Conservation (phyloP, 768 basidiomycete genomes). For the Leccinum variicolor region DNA sequence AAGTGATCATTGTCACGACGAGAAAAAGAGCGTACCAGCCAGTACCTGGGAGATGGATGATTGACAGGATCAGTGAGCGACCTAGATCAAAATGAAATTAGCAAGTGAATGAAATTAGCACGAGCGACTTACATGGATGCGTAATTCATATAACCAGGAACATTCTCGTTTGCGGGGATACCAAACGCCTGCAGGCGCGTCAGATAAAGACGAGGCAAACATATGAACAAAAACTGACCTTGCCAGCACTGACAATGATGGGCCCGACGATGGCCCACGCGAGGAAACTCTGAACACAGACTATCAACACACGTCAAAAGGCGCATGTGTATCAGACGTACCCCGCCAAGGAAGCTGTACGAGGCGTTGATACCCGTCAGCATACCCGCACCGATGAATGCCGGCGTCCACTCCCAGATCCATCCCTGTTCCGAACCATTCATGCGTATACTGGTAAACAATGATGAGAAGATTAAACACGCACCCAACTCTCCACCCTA, state of each 20-base stretch:
- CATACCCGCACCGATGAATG: slow-evolving; percentile 62
- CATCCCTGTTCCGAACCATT: slow-evolving; percentile 32
- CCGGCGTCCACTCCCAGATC: slow-evolving; percentile 39
- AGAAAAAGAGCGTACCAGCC: slow-evolving; percentile 34
- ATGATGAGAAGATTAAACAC: slow-evolving; percentile 23
- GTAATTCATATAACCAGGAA: slow-evolving; percentile 27
- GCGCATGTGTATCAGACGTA: slow-evolving; percentile 22
- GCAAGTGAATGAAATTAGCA: background rate
- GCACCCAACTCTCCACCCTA: slow-evolving; percentile 1
- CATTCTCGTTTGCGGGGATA: background rate
- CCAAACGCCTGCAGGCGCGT: background rate
- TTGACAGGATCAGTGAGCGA: slow-evolving; percentile 45
- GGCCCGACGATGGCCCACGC: slow-evolving; percentile 65
- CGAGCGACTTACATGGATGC: slow-evolving; percentile 10
- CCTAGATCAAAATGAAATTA: slow-evolving; percentile 8
- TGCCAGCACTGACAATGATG: slow-evolving; percentile 36
- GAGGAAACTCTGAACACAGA: slow-evolving; percentile 41
- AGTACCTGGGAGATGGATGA: slow-evolving; percentile 53
- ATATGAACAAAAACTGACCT: background rate
- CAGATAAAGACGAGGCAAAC: too few species aligned
- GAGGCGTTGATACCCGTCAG: slow-evolving; percentile 54
- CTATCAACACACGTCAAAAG: background rate
- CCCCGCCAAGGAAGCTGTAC: slow-evolving; percentile 48
- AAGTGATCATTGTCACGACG: background rate
- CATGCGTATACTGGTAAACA: slow-evolving; percentile 13